Base-by-base conservation (phyloP, 2,329 filamentous ascomycete species). In the Claviceps lovelessii region DNA sequence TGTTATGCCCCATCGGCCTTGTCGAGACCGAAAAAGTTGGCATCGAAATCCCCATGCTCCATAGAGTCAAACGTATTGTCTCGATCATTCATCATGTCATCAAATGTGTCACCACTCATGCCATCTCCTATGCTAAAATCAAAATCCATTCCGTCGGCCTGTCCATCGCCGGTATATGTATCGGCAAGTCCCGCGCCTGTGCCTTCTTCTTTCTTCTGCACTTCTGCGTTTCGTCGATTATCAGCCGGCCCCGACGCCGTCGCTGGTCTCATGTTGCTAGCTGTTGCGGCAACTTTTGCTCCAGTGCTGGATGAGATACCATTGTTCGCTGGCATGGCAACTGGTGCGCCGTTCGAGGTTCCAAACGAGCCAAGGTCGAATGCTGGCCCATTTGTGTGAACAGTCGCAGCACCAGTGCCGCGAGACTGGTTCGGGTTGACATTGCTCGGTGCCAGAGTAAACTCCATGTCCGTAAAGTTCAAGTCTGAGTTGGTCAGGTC, bases 381-480 rank as follows among this genome's bases (percentile, higher is more conserved):
- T 5, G 72, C 67, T 7, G 68, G 63, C 55, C 73, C 73, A 54
- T 65, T 63, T 13, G 61, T 52, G 23, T 59, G 61, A 33, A 60
- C 42, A 35, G 54, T 47, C 7, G 51, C 19, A 29, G 11, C 41
- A 28, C 17, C 51, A 7, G 54, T 50, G 23, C 47, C 41, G 28
- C 28, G 54, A 17, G 62, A 56, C 48, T 65, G 62, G 35, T 54
- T 59, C 23, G 68, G 59, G 31, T 58, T 49, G 55, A 64, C 64
- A 51, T 65, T 68, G 9, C 70, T 58, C 0, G 76, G 74, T 1
- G 74, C 77, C 5, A 80, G 67, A 0, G 75, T 73, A 58, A 81
- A 81, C 41, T 76, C 72, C 76, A 80, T 80, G 58, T 80, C 71
- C 15, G 78, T 80, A 59, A 80, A 81, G 57, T 73, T 73, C 8